phyloP scores from a whole-genome alignment of 2,329 filamentous ascomycete species.

The Venturia oleaginea region DNA sequence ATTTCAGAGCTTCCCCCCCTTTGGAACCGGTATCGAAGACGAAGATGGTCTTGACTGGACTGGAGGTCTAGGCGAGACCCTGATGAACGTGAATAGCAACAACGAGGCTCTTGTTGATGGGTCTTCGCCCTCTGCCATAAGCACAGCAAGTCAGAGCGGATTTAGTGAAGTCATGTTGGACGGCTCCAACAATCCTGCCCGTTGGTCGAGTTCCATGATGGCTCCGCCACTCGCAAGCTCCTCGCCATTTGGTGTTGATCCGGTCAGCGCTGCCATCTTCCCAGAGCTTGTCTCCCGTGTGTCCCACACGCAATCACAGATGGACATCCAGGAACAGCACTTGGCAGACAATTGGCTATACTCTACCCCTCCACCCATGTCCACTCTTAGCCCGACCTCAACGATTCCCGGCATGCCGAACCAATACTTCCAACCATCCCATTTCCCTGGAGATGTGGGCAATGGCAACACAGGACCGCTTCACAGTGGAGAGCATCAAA shows the following conservation, averaged over 20 bases:
- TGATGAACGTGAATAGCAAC: constrained; percentile 46
- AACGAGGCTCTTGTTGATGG: constrained; percentile 81
- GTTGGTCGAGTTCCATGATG: constrained; percentile 43
- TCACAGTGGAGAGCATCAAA: constrained; percentile 22
- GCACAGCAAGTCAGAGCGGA: constrained; percentile 83
- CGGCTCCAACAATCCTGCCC: constrained; percentile 41
- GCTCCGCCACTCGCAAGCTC: constrained; percentile 50
- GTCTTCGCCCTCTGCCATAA: constrained; percentile 92
- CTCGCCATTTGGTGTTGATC: constrained; percentile 43
- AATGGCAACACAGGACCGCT: constrained; percentile 50
- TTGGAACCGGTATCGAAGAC: constrained; percentile 52
- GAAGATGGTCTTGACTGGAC: constrained; percentile 77
- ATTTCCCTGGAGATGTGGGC: background rate
- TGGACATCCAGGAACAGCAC: constrained; percentile 62
- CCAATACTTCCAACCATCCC: constrained; percentile 61
- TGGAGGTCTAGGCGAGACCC: constrained; percentile 69
- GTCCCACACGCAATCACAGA: constrained; percentile 58
- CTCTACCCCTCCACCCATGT: constrained; percentile 68
- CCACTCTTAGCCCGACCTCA: constrained; percentile 59
- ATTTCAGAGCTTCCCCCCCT: constrained; percentile 39
- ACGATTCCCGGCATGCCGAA: constrained; percentile 56
- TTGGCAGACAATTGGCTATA: constrained; percentile 61
- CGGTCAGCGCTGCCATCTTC: constrained; percentile 52
- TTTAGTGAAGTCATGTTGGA: constrained; percentile 90
- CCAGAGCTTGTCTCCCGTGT: constrained; percentile 56